Percentiles rank a stretch among this genome's conserved stretches.
Evolutionary conservation across 768 basidiomycete species (phyloP).

Genomic region (Phylloporus sp.): DNA sequence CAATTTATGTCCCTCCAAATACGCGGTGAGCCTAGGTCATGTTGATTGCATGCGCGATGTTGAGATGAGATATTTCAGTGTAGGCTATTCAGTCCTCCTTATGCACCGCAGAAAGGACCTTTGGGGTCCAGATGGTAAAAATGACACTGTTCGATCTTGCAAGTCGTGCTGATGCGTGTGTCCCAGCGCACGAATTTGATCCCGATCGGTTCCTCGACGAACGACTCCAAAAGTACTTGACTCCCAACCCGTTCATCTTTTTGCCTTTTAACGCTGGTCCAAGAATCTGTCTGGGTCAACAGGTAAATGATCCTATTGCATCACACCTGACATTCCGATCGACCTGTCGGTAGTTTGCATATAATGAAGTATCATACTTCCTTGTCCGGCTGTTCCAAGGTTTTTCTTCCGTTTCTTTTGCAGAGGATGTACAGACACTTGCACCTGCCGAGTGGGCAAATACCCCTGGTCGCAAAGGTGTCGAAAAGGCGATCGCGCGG

Average conservation of each 20-base stretch:
- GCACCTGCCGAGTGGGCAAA: slow-evolving; percentile 45
- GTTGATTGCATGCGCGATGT: not conserved
- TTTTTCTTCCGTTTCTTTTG: slow-evolving; percentile 40
- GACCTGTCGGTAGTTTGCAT: slow-evolving; percentile 49
- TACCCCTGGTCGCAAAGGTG: slow-evolving; percentile 33
- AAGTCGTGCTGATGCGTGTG: not conserved
- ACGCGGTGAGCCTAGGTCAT: slow-evolving; percentile 19
- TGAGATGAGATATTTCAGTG: slow-evolving; percentile 21
- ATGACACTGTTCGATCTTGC: no score
- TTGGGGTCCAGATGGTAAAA: slow-evolving; percentile 52
- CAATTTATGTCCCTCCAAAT: slow-evolving; percentile 32
- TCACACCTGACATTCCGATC: not conserved
- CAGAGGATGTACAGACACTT: slow-evolving; percentile 41
- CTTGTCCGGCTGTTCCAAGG: slow-evolving; percentile 56
- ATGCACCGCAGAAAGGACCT: slow-evolving; percentile 50
- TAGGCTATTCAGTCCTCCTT: slow-evolving; percentile 44
- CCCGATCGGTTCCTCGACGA: slow-evolving; percentile 68
- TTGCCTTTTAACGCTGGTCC: slow-evolving; percentile 40
- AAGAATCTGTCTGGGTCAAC: slow-evolving; percentile 37
- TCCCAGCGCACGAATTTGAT: slow-evolving; percentile 52
- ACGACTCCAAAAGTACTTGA: slow-evolving; percentile 51
- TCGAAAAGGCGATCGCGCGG: slow-evolving; percentile 45
- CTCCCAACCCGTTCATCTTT: slow-evolving; percentile 52
- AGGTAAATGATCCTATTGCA: slow-evolving; percentile 15
- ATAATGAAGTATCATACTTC: slow-evolving; percentile 62